A percentile compares a stretch with the other conserved stretches of the same genome.
Evolutionary conservation across 192 early-diverging fungal species (phyloP).

Genomic region (Mortierella hygrophila): DNA sequence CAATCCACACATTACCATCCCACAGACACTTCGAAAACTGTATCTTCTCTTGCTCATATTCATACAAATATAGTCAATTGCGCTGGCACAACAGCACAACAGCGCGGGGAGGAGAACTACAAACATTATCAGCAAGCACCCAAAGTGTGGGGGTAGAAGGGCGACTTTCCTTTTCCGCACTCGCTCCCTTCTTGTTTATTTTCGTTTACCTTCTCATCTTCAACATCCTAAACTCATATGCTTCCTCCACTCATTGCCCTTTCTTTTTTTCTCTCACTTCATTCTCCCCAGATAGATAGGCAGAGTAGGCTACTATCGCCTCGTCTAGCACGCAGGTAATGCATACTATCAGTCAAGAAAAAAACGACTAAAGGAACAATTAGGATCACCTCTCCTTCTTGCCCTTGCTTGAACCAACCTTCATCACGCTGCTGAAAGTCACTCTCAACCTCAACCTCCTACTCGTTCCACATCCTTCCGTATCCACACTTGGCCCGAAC

Average conservation of each 20-base stretch:
- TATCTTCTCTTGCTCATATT: neutral
- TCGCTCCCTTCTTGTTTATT: neutral
- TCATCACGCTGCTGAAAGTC: neutral
- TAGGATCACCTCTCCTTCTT: neutral
- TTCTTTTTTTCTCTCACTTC: neutral
- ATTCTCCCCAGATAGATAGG: neutral
- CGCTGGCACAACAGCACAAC: neutral
- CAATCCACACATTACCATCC: neutral
- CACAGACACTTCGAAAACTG: neutral
- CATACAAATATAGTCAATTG: neutral
- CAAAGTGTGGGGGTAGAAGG: neutral
- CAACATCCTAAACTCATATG: neutral
- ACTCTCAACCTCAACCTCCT: neutral
- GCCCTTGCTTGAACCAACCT: neutral
- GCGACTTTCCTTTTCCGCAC: neutral
- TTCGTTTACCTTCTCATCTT: neutral
- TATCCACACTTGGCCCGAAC: conserved; percentile 6
- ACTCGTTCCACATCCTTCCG: conserved; percentile 6
- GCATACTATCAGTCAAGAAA: neutral
- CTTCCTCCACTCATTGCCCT: neutral
- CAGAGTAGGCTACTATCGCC: neutral
- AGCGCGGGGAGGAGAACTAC: neutral
- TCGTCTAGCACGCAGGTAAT: neutral
- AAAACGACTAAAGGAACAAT: neutral
- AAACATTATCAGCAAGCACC: neutral